These are phyloP conservation scores for Amauroascus verrucosus DNA, from an alignment of 2,329 filamentous ascomycete species.

Conservation along the genomic window DNA sequence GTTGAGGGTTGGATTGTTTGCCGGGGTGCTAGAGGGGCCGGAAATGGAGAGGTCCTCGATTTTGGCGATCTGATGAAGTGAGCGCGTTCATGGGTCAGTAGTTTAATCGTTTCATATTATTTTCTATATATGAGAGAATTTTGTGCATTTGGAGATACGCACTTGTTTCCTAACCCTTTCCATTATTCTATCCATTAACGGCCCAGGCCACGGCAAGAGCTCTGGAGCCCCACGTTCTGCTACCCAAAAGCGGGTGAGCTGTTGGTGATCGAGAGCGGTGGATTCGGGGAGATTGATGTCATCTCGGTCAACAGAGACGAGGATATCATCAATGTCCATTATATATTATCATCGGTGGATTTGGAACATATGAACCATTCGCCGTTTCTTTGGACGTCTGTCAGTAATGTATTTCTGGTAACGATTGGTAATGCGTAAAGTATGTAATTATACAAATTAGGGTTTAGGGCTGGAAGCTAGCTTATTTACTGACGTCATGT, in stretches of 20 bases:
- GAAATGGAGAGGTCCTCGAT: constrained; percentile 51
- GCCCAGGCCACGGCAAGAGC: constrained; percentile 66
- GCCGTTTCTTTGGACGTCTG: too few species aligned
- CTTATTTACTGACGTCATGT: constrained; percentile 5
- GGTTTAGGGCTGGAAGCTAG: constrained; percentile 4
- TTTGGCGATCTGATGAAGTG: constrained; percentile 47
- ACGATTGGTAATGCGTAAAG: neutral
- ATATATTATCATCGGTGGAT: neutral
- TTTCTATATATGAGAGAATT: neutral
- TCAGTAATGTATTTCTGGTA: constrained; percentile 1
- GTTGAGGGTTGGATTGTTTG: constrained; percentile 82
- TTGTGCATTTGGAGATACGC: constrained; percentile 1
- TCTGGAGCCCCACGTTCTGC: constrained; percentile 84
- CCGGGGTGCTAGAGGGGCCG: constrained; percentile 39
- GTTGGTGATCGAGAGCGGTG: constrained; percentile 60
- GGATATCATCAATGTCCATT: constrained; percentile 62
- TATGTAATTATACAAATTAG: constrained; percentile 12
- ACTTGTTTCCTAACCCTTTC: constrained; percentile 57
- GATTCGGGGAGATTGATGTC: constrained; percentile 29
- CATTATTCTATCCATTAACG: constrained; percentile 73
- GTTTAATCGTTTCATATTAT: too few species aligned
- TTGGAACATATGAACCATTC: neutral
- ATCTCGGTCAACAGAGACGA: constrained; percentile 59
- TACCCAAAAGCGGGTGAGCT: constrained; percentile 83
- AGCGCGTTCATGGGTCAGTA: neutral